A percentile compares a stretch with the other conserved stretches of the same genome.
Evolutionary conservation across 2,329 filamentous ascomycete genomes (phyloP).

Genomic region (Eurotiales sp.): DNA sequence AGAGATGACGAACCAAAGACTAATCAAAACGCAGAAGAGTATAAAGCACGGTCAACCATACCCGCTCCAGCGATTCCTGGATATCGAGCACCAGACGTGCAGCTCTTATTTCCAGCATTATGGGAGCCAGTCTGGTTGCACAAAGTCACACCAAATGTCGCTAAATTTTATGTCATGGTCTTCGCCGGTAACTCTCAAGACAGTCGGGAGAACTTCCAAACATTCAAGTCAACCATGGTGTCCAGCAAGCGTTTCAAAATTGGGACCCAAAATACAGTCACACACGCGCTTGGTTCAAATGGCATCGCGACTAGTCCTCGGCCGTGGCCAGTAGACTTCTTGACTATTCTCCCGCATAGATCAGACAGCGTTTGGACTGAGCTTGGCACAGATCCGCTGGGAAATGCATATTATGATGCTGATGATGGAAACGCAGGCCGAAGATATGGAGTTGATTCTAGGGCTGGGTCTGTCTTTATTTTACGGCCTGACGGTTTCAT

Average conservation of each 20-base stretch:
- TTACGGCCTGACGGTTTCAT: background rate
- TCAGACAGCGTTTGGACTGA: background rate
- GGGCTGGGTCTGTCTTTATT: background rate
- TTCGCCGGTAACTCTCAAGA: constrained; percentile 3
- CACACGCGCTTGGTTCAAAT: background rate
- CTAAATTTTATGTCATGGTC: constrained; percentile 6
- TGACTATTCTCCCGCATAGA: background rate
- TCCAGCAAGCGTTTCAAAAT: background rate
- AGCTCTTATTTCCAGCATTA: background rate
- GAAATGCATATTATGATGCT: background rate
- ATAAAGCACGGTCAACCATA: constrained; percentile 4
- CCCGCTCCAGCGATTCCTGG: background rate
- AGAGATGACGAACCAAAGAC: background rate
- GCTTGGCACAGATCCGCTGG: background rate
- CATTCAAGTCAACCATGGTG: background rate
- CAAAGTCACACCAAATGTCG: constrained; percentile 5
- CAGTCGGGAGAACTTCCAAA: background rate
- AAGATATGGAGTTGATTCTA: background rate
- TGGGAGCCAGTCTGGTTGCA: background rate
- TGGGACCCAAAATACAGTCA: background rate
- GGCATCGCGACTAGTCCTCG: background rate
- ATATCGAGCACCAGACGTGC: background rate
- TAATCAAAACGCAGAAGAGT: background rate
- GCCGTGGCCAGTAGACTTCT: background rate
- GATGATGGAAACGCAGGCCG: background rate